phyloP scores from a whole-genome alignment of 371 early-diverging fungal genomes.

The Syncephalastrum racemosum region DNA sequence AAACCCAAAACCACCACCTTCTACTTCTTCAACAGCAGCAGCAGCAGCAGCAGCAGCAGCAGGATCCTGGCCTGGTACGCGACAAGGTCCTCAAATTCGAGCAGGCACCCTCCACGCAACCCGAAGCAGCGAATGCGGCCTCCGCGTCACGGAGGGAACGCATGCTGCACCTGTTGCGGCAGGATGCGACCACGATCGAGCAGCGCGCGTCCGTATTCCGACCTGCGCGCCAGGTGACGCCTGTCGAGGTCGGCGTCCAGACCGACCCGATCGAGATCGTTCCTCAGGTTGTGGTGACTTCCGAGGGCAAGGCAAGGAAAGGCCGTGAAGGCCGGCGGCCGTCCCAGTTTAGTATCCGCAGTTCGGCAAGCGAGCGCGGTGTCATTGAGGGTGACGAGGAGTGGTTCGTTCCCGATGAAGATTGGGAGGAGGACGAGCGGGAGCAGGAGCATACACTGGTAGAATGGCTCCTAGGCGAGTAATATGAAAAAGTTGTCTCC shows the following conservation, averaged over 20 bases:
- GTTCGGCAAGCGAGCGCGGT: conserved; percentile 9
- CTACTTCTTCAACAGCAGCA: neutral
- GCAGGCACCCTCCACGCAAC: neutral
- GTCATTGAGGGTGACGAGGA: conserved; percentile 21
- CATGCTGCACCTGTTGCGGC: conserved; percentile 6
- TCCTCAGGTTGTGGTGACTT: neutral
- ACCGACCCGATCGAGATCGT: conserved; percentile 10
- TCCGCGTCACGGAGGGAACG: neutral
- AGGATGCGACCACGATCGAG: conserved; percentile 1
- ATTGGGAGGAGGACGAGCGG: conserved; percentile 13
- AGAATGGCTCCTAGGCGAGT: conserved; percentile 20
- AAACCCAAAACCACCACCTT: neutral
- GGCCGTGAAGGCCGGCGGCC: too few species aligned
- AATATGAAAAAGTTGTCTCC: neutral
- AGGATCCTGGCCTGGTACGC: conserved; percentile 3
- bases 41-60: too few species aligned
- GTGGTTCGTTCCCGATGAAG: conserved; percentile 22
- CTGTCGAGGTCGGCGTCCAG: conserved; percentile 14
- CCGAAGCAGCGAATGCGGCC: neutral
- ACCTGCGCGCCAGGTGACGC: conserved; percentile 8
- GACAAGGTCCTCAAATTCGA: conserved; percentile 16
- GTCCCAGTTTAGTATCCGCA: neutral
- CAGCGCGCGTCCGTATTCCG: conserved; percentile 5
- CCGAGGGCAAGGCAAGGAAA: too few species aligned
- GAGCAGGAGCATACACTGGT: conserved; percentile 20